Conservation (phyloP, 164 flowering plant species). For the Vitis rotundifolia region DNA sequence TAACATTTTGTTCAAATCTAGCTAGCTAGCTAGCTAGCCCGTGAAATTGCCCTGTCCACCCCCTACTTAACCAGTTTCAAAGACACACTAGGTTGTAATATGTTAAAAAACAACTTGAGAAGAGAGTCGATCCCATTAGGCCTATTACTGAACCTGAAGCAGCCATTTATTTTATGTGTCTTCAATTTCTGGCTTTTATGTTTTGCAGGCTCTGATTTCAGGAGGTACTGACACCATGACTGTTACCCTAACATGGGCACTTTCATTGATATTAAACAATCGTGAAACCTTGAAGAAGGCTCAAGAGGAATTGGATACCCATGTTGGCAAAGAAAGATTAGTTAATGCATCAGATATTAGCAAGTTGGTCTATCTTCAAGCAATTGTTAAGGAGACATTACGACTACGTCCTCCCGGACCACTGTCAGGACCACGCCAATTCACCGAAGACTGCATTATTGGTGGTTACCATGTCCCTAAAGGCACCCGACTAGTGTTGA, state of each 20-base stretch:
- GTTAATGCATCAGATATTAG: neutral
- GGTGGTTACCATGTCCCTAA: conserved; percentile 4
- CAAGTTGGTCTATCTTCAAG: conserved; percentile 6
- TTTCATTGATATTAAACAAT: neutral
- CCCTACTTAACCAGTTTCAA: too few relatives aligned
- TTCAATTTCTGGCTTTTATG: too few relatives aligned
- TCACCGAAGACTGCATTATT: conserved; percentile 6
- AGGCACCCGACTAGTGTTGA: conserved; percentile 11
- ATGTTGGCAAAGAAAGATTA: neutral
- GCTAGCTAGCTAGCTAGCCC: neutral
- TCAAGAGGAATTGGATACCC: neutral
- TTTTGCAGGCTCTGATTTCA: neutral
- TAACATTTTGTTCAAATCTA: too few relatives aligned
- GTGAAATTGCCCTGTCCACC: too few relatives aligned
- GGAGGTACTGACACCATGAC: neutral
- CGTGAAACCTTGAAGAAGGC: neutral
- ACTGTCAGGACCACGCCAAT: neutral
- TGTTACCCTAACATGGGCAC: conserved; percentile 1
- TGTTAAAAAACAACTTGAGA: neutral
- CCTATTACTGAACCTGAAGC: too few relatives aligned
- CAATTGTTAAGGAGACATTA: conserved; percentile 12
- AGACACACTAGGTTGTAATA: too few relatives aligned
- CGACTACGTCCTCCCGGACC: conserved; percentile 7
- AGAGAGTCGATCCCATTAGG: too few relatives aligned
- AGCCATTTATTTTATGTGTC: too few relatives aligned